Evolutionary conservation across 2,329 filamentous ascomycete species (phyloP).

Genomic region (Alternaria viburni): DNA sequence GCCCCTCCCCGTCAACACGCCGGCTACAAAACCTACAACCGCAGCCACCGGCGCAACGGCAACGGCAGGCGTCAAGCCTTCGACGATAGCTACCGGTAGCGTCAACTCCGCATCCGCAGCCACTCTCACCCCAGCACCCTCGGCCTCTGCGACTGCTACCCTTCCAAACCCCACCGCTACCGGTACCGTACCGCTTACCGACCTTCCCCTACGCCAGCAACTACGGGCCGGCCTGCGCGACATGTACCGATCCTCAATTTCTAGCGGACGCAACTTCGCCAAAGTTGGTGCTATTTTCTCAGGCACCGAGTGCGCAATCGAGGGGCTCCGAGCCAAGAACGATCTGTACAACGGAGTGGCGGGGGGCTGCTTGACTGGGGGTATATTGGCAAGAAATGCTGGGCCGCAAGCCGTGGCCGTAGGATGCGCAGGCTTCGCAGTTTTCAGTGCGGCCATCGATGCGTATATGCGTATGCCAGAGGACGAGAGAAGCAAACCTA

Average conservation of each 20-base stretch:
- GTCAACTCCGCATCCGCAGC: conserved; percentile 6
- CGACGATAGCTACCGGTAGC: conserved; percentile 3
- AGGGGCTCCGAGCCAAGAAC: conserved; percentile 90
- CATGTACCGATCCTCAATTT: conserved; percentile 85
- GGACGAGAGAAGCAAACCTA: conserved; percentile 49
- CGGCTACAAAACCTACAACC: conserved; percentile 41
- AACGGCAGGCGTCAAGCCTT: conserved; percentile 10
- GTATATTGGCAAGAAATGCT: conserved; percentile 82
- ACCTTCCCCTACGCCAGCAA: conserved; percentile 82
- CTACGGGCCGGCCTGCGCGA: conserved; percentile 87
- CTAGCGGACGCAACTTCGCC: conserved; percentile 90
- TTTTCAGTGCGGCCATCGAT: conserved; percentile 91
- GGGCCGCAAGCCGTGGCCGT: conserved; percentile 87
- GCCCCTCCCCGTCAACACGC: conserved; percentile 40
- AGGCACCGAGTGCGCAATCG: conserved; percentile 94
- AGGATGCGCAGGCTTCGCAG: conserved; percentile 92
- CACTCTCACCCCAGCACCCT: conserved; percentile 16
- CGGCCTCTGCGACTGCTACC: conserved; percentile 72
- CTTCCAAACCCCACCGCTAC: conserved; percentile 42
- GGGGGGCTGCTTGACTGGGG: conserved; percentile 90
- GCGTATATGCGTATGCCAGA: conserved; percentile 71
- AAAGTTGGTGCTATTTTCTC: conserved; percentile 89
- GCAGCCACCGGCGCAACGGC: conserved; percentile 46
- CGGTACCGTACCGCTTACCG: conserved; percentile 57
- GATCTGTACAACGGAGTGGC: conserved; percentile 86